phyloP scores from a whole-genome alignment of 2,329 filamentous ascomycete genomes.

The Sporothrix pseudoabietina region DNA sequence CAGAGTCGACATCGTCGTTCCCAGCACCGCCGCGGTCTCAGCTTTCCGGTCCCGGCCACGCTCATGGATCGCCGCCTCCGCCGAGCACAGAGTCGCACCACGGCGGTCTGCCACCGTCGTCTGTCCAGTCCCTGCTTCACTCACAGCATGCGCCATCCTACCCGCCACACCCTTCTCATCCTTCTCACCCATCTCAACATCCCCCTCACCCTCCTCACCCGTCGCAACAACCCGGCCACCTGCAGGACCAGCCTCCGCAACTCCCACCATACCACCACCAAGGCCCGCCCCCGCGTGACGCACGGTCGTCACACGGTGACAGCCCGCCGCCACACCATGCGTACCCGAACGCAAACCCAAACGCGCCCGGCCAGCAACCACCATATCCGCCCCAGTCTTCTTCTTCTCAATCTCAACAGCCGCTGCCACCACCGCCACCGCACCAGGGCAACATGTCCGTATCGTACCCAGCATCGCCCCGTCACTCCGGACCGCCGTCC shows the following conservation, averaged over 20 bases:
- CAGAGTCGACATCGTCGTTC: constrained; percentile 49
- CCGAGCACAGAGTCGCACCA: constrained; percentile 43
- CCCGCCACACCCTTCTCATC: constrained; percentile 41
- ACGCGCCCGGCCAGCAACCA: constrained; percentile 41
- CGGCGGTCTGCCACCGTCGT: neutral
- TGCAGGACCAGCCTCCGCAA: constrained; percentile 39
- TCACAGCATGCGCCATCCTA: constrained; percentile 42
- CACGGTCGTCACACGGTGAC: neutral
- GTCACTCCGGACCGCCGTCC: constrained; percentile 49
- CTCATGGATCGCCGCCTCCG: constrained; percentile 47
- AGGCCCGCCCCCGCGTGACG: constrained; percentile 34
- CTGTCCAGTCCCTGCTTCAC: constrained; percentile 22
- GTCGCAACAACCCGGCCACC: constrained; percentile 29
- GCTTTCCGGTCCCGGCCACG: constrained; percentile 43
- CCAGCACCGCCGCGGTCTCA: constrained; percentile 44
- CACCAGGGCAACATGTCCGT: constrained; percentile 48
- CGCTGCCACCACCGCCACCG: constrained; percentile 46
- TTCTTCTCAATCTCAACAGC: constrained; percentile 21
- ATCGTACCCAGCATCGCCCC: constrained; percentile 54
- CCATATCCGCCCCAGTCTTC: neutral
- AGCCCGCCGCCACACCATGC: constrained; percentile 26
- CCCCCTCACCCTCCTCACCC: constrained; percentile 40
- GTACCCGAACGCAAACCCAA: constrained; percentile 25
- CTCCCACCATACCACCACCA: constrained; percentile 44
- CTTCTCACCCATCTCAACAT: constrained; percentile 36